phyloP scores from a whole-genome alignment of 306 rosid genomes.

The Ochetophila trinervis region DNA sequence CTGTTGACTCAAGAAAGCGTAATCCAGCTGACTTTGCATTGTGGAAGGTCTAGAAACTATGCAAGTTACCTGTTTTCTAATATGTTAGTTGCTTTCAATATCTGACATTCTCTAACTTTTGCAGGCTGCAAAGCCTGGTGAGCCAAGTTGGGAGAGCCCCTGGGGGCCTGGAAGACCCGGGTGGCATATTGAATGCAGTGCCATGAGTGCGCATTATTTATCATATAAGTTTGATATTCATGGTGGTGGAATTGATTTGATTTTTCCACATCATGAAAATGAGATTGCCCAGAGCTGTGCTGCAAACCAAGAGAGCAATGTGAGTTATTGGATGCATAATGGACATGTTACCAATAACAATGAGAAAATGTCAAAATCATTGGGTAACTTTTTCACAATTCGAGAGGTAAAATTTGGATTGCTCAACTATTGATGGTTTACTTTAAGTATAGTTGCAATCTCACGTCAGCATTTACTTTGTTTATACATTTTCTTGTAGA shows the following conservation, averaged over 20 bases:
- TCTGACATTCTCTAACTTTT: constrained; percentile 23
- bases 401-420: constrained; percentile 59
- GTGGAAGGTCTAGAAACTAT: constrained; percentile 69
- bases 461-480: constrained; percentile 17
- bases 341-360: constrained; percentile 94
- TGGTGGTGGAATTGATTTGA: constrained; percentile 96
- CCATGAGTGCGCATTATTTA: constrained; percentile 90
- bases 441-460: constrained; percentile 22
- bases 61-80: constrained; percentile 14
- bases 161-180: constrained; percentile 99
- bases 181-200: constrained; percentile 99
- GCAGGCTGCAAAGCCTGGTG: constrained; percentile 91
- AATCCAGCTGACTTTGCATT: constrained; percentile 90
- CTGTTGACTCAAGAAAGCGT: constrained; percentile 77
- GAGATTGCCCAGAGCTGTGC: constrained; percentile 98
- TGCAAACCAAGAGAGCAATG: constrained; percentile 59
- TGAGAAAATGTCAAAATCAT: constrained; percentile 93
- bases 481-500: constrained; percentile 46
- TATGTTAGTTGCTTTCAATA: constrained; percentile 5
- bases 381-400: constrained; percentile 93
- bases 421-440: not conserved
- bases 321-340: constrained; percentile 90
- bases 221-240: constrained; percentile 83
- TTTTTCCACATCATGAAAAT: constrained; percentile 98
- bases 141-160: constrained; percentile 96